Evolutionary conservation across 2,329 filamentous ascomycete genomes (phyloP).

Genomic region (Colletotrichum paranaense): DNA sequence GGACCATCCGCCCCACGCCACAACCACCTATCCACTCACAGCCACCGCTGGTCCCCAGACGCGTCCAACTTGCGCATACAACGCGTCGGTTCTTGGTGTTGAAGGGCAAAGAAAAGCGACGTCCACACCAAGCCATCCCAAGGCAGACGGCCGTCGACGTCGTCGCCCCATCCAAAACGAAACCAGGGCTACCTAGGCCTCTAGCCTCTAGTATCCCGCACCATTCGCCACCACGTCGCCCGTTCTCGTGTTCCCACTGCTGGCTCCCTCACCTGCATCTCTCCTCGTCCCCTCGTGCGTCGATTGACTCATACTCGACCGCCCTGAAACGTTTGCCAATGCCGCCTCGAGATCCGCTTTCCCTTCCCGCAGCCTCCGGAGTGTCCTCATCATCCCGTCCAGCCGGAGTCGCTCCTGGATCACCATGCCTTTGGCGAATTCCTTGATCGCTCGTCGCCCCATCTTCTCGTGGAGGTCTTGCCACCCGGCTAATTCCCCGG

Average conservation of each 20-base stretch:
- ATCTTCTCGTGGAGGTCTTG: constrained; percentile 87
- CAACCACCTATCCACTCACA: constrained; percentile 15
- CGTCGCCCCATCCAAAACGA: neutral
- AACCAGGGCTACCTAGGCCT: neutral
- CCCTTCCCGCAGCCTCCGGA: constrained; percentile 68
- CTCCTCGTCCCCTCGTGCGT: constrained; percentile 14
- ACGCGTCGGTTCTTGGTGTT: constrained; percentile 36
- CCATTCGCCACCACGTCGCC: constrained; percentile 26
- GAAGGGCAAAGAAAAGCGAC: constrained; percentile 4
- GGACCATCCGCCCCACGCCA: constrained; percentile 18
- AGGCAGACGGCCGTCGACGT: neutral
- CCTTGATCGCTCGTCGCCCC: constrained; percentile 78
- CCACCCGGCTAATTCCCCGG: constrained; percentile 91
- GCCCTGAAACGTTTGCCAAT: constrained; percentile 27
- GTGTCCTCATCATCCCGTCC: constrained; percentile 82
- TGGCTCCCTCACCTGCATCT: constrained; percentile 32
- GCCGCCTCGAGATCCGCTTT: constrained; percentile 31
- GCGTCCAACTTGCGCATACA: constrained; percentile 32
- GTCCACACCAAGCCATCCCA: constrained; percentile 7
- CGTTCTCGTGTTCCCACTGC: constrained; percentile 10
- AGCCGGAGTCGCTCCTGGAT: constrained; percentile 83
- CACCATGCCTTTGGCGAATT: constrained; percentile 82
- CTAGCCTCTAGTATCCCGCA: constrained; percentile 10
- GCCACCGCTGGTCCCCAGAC: constrained; percentile 16
- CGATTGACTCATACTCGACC: constrained; percentile 32